Base-by-base conservation (phyloP, 148 eudicot genomes). In the Silene uniflora region DNA sequence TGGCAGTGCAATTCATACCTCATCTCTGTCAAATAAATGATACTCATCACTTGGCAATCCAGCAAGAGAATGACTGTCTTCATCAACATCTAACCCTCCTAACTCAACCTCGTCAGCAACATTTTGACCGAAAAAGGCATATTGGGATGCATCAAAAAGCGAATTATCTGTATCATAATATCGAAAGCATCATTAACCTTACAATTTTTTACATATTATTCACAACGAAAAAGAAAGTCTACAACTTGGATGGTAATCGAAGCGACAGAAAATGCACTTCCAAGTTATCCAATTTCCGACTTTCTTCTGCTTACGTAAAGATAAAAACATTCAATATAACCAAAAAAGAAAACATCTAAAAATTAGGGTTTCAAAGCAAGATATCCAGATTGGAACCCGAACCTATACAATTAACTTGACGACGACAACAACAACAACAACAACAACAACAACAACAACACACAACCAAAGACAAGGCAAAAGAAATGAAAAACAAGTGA, bases 71-170 rank as follows among this genome's bases (percentile, higher is more conserved):
- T 71, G 47, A 56, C 63, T 75, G 24, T 83, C 88, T 49, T 78
- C 85, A 49, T 85, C 91, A 23, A 83, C 96, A 66, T 89, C 96
- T 32, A 94, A 73, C 35, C 96, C 91, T 42, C 97, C 96, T 85
- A 94, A 85, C 79, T 95, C 97, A 71, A 86, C 91, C 75, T 89
- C 93, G 65, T 92, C 93, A 73, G 69, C 81, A 54, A 73, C 79
- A 77, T 84, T 85, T 74, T 88, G 80, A 62, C 92, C 91, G 58
- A 95, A 95, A 71, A 95, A 95, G 18, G 90, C 90, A 81, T 95
- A 95, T 27, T 90, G 96, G 35, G 97, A 95, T 71, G 98, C 98
- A 89, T 95, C 97, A 81, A 95, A 95, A 23, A 79, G 80, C 9
- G 89, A 88, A 84, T 70, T 78, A 83, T 77, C 98, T 95, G 91